A percentile compares a stretch with the other conserved stretches of the same genome.
phyloP scores from a whole-genome alignment of 306 rosid genomes.

The Urtica urens region DNA sequence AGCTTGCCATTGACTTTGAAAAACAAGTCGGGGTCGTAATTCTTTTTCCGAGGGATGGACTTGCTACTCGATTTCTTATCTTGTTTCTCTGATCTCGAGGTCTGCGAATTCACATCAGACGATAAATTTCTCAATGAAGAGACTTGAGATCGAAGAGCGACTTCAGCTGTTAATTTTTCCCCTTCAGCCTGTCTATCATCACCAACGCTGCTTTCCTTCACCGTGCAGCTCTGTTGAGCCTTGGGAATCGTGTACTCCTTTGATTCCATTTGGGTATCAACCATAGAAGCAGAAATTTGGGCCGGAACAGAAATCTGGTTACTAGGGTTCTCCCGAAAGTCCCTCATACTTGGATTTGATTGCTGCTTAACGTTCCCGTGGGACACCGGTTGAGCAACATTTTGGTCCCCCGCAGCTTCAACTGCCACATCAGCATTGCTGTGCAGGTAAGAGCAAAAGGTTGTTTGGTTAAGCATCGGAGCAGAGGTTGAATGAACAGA shows the following conservation, averaged over 20 bases:
- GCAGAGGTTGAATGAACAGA: constrained; percentile 78
- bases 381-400: constrained; percentile 21
- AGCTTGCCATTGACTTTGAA: constrained; percentile 92
- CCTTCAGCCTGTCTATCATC: constrained; percentile 28
- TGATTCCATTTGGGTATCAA: constrained; percentile 22
- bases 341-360: constrained; percentile 24
- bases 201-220: constrained; percentile 26
- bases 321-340: constrained; percentile 20
- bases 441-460: constrained; percentile 41
- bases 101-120: constrained; percentile 40
- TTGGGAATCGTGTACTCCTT: constrained; percentile 30
- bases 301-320: constrained; percentile 26
- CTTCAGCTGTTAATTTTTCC: constrained; percentile 29
- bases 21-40: constrained; percentile 80
- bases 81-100: constrained; percentile 44
- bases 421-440: constrained; percentile 23
- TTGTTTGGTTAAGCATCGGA: constrained; percentile 61
- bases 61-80: constrained; percentile 53
- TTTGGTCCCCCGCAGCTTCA: constrained; percentile 30
- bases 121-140: constrained; percentile 26
- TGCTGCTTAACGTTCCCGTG: constrained; percentile 25
- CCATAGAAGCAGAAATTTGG: constrained; percentile 25
- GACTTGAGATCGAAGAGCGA: constrained; percentile 30
- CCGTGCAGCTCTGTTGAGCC: constrained; percentile 29
- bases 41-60: constrained; percentile 53